Base-by-base conservation (phyloP, 73 alveolate species). In the Loxodes magnus region DNA sequence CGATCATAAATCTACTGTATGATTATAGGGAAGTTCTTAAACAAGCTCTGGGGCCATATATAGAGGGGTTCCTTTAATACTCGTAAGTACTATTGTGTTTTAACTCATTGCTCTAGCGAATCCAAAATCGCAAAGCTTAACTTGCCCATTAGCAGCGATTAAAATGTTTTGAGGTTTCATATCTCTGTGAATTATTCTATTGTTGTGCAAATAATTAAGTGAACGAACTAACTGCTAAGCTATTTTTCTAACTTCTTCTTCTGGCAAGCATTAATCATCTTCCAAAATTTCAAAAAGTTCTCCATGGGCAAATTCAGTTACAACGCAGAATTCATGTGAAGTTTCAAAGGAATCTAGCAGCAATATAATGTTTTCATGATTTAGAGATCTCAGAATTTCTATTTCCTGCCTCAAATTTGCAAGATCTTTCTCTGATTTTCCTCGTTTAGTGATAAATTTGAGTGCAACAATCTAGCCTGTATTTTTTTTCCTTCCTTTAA, bases 21-120 rank as follows among this genome's bases (percentile, higher is more conserved):
- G 95, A 67, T 93, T 88, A 54, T 95, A 95, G 0, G 99, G 99
- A 73, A 73, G 59, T 59, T 95, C 99, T 62, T 87, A 77, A 22
- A 95, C 97, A 41, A 90, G 67, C 71, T 93, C 99, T 0, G 99
- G 99, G 48, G 99, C 98, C 99, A 95, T 93, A 64, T 93, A 93
- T 43, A 95, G 77, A 0, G 99, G 99, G 28, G 99, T 95, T 31
- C 99, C 99, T 71, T 95, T 95, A 51, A 95, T 93, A 15, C 98
- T 90, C 20, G 98, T 92, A 29, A 95, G 87, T 21, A 86, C 97
- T 56, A 84, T 80, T 7, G 99, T 95, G 64, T 90, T 81, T 17
- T 93, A 71, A 29, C 95, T 86, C 87, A 95, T 79, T 4, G 99
- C 98, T 37, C 99, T 69, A 2, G 99, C 99, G 61, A 95, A 95